These are phyloP conservation scores for Vitis hybrid DNA, from an alignment of 177 flowering plant genomes.

Conservation along the genomic window DNA sequence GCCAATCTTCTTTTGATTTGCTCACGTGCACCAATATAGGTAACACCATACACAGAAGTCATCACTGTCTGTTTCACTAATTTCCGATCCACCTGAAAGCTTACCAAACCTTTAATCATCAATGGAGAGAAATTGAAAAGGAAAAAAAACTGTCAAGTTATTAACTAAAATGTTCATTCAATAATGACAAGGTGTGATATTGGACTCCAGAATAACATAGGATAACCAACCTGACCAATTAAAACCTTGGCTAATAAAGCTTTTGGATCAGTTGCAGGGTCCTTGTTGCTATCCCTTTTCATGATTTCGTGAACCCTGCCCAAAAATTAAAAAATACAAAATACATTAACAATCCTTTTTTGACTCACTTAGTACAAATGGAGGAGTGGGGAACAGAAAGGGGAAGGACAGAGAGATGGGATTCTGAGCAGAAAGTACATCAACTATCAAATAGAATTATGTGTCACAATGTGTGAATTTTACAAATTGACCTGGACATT, in stretches of 20 bases:
- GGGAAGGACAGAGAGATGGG: no score
- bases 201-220: conserved; percentile 8
- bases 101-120: conserved; percentile 21
- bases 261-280: conserved; percentile 58
- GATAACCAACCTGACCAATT: conserved; percentile 64
- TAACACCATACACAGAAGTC: conserved; percentile 99
- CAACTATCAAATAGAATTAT: no score
- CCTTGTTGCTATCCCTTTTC: conserved; percentile 63
- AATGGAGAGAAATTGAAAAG: conserved; percentile 12
- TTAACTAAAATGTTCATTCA: conserved; percentile 1
- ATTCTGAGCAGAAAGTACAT: no score
- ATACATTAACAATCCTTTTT: no score
- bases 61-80: conserved; percentile 98
- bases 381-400: no score
- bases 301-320: conserved; percentile 79
- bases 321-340: not conserved
- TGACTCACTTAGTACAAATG: no score
- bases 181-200: not conserved
- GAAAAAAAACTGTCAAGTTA: not conserved
- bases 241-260: conserved; percentile 69
- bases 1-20: conserved; percentile 85
- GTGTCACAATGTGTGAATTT: no score
- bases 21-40: conserved; percentile 96
- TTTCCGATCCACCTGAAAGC: conserved; percentile 86
- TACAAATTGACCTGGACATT: no score